Conservation (phyloP, 257 asterid species). For the Ilex aquifolium region DNA sequence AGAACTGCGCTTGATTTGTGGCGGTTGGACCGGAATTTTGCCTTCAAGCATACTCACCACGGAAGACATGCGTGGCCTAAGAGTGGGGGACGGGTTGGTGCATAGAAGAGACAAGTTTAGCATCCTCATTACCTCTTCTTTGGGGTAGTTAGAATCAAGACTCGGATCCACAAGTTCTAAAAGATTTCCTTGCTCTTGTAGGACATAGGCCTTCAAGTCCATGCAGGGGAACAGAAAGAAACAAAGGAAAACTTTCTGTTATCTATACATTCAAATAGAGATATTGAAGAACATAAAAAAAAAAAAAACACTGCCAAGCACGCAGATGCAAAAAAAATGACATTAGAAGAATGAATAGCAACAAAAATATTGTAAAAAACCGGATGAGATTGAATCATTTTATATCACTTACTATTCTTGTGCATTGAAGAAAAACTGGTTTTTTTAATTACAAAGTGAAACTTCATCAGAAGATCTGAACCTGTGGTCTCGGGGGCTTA, state of each 20-base stretch:
- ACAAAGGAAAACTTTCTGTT: background rate
- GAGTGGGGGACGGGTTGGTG: conserved; percentile 72
- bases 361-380: no score
- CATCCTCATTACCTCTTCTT: conserved; percentile 63
- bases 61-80: conserved; percentile 75
- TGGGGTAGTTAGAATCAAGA: conserved; percentile 49
- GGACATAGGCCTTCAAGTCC: conserved; percentile 64
- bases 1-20: conserved; percentile 45
- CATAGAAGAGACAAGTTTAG: conserved; percentile 58
- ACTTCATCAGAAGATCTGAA: no score
- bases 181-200: conserved; percentile 80
- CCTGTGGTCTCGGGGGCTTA: no score
- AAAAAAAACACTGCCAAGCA: no score
- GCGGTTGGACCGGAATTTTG: conserved; percentile 66
- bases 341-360: no score
- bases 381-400: no score
- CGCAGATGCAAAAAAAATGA: no score
- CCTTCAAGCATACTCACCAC: conserved; percentile 89
- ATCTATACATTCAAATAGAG: background rate
- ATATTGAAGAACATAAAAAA: background rate
- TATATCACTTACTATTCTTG: no score
- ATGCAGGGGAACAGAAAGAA: background rate
- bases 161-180: conserved; percentile 75
- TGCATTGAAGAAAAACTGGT: no score
- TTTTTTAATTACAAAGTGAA: no score